Percentiles rank a stretch among this genome's conserved stretches.
Conservation (phyloP, 1,284 basidiomycete species). For the Austroboletus niveus region DNA sequence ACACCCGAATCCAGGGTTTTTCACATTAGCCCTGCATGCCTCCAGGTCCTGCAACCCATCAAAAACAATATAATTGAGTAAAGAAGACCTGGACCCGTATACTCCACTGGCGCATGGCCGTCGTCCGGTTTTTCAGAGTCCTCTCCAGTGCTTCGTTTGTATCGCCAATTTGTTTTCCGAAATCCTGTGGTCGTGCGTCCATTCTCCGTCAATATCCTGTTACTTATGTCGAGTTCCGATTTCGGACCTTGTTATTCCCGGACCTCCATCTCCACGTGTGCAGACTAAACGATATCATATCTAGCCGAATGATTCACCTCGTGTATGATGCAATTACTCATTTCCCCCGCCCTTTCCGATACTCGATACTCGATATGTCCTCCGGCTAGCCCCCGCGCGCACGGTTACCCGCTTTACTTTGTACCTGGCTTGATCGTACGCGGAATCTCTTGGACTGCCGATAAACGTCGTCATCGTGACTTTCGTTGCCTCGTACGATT, state of each 20-base stretch:
- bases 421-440: slow-evolving; percentile 24
- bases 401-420: slow-evolving; percentile 13
- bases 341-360: slow-evolving; percentile 1
- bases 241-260: slow-evolving; percentile 25
- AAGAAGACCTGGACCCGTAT: slow-evolving; percentile 30
- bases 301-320: slow-evolving; percentile 20
- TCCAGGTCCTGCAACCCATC: not conserved
- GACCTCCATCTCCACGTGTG: slow-evolving; percentile 11
- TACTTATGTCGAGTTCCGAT: slow-evolving; percentile 18
- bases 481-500: not conserved
- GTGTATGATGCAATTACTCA: slow-evolving; percentile 9
- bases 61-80: slow-evolving; percentile 21
- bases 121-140: slow-evolving; percentile 21
- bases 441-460: slow-evolving; percentile 9
- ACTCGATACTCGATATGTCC: not conserved
- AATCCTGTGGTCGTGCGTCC: slow-evolving; percentile 17
- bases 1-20: slow-evolving; percentile 23
- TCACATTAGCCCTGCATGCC: slow-evolving; percentile 18
- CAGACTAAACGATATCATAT: slow-evolving; percentile 19
- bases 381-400: slow-evolving; percentile 1
- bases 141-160: not conserved
- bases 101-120: slow-evolving; percentile 29
- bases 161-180: slow-evolving; percentile 5
- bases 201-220: slow-evolving; percentile 5
- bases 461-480: slow-evolving; percentile 25